Base-by-base conservation (phyloP, 2,329 filamentous ascomycete species). In the Aspergillus unguis region DNA sequence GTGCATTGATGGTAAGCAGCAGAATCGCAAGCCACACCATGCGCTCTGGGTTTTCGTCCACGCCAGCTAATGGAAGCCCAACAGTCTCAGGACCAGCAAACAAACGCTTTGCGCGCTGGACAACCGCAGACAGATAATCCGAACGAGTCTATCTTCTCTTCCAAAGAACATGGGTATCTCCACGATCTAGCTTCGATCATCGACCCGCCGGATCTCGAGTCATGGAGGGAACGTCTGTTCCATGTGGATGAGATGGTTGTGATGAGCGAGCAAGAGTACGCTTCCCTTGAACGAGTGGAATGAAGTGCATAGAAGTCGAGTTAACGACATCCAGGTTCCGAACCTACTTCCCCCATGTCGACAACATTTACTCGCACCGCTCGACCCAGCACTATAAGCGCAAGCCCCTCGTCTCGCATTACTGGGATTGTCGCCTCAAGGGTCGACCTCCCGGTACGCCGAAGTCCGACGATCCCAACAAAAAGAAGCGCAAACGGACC, bases 351-450 rank as follows among this genome's bases (percentile, higher is more conserved):
- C 87, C 88, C 0, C 88, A 92, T 69, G 80, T 92, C 60, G 88
- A 92, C 74, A 92, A 92, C 67, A 82, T 92, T 61, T 92, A 91
- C 72, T 92, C 88, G 27, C 88, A 91, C 72, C 85, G 88, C 56
- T 91, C 88, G 1, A 91, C 88, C 2, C 88, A 92, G 67, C 80
- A 80, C 49, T 90, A 91, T 70, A 92, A 92, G 74, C 85, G 86
- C 63, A 90, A 89, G 62, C 85, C 86, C n/a, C 89, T 92, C 60
- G 79, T 90, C 50, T 90, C 87, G 1, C 87, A 91, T 70, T 92
- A 92, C 71, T 92, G 87, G 85, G 88, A 92, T 71, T 92, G 88
- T 64, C 82, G 88, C 32, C 80, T 92, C 64, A 92, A 92, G 71
- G 88, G 88, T 26, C 80, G 88, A 0, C 87, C 88, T 0, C 85